Percentiles rank a stretch among this genome's conserved stretches.
Conservation (phyloP, 2,329 filamentous ascomycete genomes). For the Pezicula radicicola region DNA sequence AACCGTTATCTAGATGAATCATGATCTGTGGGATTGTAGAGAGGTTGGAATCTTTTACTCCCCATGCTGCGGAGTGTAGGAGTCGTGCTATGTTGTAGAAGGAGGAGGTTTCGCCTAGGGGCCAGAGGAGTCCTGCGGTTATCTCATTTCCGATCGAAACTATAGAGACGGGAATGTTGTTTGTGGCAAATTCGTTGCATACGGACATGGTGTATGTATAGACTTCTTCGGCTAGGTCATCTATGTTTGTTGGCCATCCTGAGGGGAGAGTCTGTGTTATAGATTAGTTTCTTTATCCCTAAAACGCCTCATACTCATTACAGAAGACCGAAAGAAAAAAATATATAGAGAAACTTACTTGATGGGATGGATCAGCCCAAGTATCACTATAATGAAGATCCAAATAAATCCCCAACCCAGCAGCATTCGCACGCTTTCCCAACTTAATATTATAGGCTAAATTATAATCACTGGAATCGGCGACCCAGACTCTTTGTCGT, state of each 20-base stretch:
- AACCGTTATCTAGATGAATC: constrained; percentile 75
- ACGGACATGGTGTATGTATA: constrained; percentile 68
- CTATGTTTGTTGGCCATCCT: constrained; percentile 60
- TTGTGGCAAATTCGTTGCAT: constrained; percentile 55
- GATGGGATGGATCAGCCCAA: constrained; percentile 67
- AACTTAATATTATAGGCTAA: constrained; percentile 68
- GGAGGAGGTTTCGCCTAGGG: constrained; percentile 52
- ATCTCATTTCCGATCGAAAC: constrained; percentile 76
- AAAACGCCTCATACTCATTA: not conserved
- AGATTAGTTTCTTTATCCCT: not conserved
- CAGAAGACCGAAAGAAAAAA: too few relatives aligned
- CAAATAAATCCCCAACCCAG: constrained; percentile 54
- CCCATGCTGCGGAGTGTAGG: constrained; percentile 61
- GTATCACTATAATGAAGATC: constrained; percentile 67
- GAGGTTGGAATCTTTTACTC: constrained; percentile 60
- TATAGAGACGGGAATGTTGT: constrained; percentile 54
- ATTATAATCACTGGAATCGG: constrained; percentile 61
- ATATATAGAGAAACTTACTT: constrained; percentile 33
- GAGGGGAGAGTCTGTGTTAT: constrained; percentile 46
- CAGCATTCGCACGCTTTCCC: constrained; percentile 61
- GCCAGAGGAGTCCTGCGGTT: constrained; percentile 63
- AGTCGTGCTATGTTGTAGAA: constrained; percentile 60
- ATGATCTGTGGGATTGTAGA: constrained; percentile 62
- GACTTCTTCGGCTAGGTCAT: constrained; percentile 55
- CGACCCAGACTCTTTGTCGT: constrained; percentile 71